Evolutionary conservation across 768 basidiomycete genomes (phyloP), one percentile per base, ranked within the genome.

Genomic region (Auriscalpium orientale): DNA sequence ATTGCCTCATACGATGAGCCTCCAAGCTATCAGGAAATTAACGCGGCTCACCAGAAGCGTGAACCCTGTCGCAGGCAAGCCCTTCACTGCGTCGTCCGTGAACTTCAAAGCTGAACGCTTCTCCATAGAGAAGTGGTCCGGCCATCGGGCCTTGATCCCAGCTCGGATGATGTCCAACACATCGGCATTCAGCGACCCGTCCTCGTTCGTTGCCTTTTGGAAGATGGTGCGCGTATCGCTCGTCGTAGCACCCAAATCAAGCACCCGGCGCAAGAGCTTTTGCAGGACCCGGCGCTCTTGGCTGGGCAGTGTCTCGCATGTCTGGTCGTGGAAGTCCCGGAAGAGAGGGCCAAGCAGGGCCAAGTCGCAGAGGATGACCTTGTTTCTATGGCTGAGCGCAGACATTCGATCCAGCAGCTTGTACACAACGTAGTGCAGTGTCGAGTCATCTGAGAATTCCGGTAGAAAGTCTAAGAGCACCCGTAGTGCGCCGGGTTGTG

Each of bases 111-210:
- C 70, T 3, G 85, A 79, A 6, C 72, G 66, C 2, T 77, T 76
- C 65, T 83, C 82, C 62, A 91, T 71, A 3, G 82, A 87, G 57
- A 93, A 79, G 65, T 92, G 90, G 55, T 83, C 80, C 0, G 87
- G 82, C 91, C 90, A 92, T 36, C 82, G 78, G 40, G 83, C 82
- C 67, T 81, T 85, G 76, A 89, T 84, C 3, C 81, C 83, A 47
- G 79, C 76, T 8, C 86, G 80, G 53, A 92, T 75, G 28, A 90
- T 69, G 46, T 89, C 89, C 46, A 91, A 66, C 37, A 89, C 75
- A 48, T 88, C 87, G 7, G 70, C 65, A 58, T 90, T 82, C 22
- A 90, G 66, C 0, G 71, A 73, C 13, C 77, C 76, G 53, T 80
- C 75, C 2, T 69, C 72, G 43, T 67, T 75, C 47, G 85, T 72